Conservation (phyloP, 2,329 filamentous ascomycete species). For the Orbilia blumenaviensis region DNA sequence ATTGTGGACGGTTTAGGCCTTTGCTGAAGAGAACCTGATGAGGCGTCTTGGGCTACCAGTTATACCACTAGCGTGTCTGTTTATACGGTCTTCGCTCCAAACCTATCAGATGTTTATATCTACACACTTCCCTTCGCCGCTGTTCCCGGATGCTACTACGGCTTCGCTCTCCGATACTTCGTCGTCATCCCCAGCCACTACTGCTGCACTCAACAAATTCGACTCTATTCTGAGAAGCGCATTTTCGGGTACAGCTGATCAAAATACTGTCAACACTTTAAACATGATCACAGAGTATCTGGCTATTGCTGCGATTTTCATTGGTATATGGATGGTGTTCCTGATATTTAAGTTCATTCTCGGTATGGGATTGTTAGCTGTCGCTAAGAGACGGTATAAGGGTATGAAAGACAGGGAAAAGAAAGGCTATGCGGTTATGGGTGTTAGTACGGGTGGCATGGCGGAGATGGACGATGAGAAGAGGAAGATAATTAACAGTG, state of each 20-base stretch:
- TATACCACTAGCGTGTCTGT: constrained; percentile 90
- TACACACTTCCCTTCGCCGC: constrained; percentile 79
- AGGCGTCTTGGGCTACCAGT: constrained; percentile 89
- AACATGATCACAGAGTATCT: constrained; percentile 46
- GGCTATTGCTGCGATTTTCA: constrained; percentile 67
- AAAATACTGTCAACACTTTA: constrained; percentile 66
- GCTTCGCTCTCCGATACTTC: constrained; percentile 56
- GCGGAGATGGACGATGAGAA: constrained; percentile 91
- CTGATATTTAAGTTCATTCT: constrained; percentile 85
- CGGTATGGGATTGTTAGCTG: constrained; percentile 85
- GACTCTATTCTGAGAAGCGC: constrained; percentile 80
- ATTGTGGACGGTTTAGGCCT: constrained; percentile 72
- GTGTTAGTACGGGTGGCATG: constrained; percentile 82
- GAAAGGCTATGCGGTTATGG: constrained; percentile 73
- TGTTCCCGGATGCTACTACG: constrained; percentile 70
- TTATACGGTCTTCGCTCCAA: constrained; percentile 92
- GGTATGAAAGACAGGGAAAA: constrained; percentile 75
- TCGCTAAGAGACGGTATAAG: constrained; percentile 79
- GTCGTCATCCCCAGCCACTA: constrained; percentile 77
- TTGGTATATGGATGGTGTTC: constrained; percentile 83
- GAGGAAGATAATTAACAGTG: constrained; percentile 83
- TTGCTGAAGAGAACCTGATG: constrained; percentile 87
- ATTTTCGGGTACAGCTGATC: constrained; percentile 71
- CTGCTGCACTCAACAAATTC: constrained; percentile 79
- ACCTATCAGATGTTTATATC: constrained; percentile 98